A percentile compares a stretch with the other conserved stretches of the same genome.
phyloP scores from a whole-genome alignment of 2,329 filamentous ascomycete genomes.

The Colletotrichum caudatum region DNA sequence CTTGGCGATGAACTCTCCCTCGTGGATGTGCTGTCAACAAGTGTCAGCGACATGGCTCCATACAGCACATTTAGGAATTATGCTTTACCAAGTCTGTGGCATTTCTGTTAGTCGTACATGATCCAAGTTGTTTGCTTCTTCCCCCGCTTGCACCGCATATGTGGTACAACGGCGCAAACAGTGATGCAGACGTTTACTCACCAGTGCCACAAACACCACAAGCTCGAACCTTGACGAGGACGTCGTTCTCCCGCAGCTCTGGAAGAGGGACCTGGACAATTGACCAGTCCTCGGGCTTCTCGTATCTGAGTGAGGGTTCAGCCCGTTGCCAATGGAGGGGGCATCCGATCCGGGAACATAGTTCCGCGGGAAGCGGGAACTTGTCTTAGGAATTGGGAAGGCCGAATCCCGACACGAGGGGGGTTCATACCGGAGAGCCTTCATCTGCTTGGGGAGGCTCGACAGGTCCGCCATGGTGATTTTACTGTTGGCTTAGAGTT shows the following conservation, averaged over 20 bases:
- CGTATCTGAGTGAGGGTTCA: slow-evolving; percentile 59
- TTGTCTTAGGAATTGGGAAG: not conserved
- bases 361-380: slow-evolving; percentile 8
- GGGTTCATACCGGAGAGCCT: slow-evolving; percentile 68
- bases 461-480: slow-evolving; percentile 56
- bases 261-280: slow-evolving; percentile 74
- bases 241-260: slow-evolving; percentile 68
- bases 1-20: slow-evolving; percentile 74
- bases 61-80: not conserved
- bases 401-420: slow-evolving; percentile 1
- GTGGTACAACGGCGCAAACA: not conserved
- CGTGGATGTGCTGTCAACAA: slow-evolving; percentile 66
- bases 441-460: slow-evolving; percentile 66
- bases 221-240: slow-evolving; percentile 75
- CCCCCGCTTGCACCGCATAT: not conserved
- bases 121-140: not conserved
- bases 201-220: slow-evolving; percentile 73
- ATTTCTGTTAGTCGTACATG: slow-evolving; percentile 43
- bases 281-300: slow-evolving; percentile 71
- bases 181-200: slow-evolving; percentile 45
- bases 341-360: slow-evolving; percentile 29
- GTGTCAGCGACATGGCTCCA: slow-evolving; percentile 36
- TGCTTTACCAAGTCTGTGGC: slow-evolving; percentile 52
- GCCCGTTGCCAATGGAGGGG: slow-evolving; percentile 37
- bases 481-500: not conserved